phyloP scores from a whole-genome alignment of 768 basidiomycete genomes.

The Pleurotus salmoneostramineus region DNA sequence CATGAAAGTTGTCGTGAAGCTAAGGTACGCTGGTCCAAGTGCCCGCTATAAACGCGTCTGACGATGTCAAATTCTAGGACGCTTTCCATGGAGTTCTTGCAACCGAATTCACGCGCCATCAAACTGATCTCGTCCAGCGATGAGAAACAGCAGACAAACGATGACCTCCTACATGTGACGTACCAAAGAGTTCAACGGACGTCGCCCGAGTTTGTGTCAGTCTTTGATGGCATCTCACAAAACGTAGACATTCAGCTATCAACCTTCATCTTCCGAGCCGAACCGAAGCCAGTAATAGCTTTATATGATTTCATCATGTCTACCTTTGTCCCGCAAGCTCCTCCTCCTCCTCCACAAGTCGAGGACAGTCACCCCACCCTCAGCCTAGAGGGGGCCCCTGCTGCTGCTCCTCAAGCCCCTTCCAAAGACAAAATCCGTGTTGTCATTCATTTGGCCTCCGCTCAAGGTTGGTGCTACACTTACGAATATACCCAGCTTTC shows the following conservation, averaged over 20 bases:
- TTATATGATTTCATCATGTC: conserved; percentile 98
- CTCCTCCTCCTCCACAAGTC: neutral
- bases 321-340: conserved; percentile 74
- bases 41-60: neutral
- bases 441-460: conserved; percentile 76
- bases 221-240: conserved; percentile 86
- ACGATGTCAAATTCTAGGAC: conserved; percentile 41
- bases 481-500: conserved; percentile 1
- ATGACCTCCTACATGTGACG: conserved; percentile 72
- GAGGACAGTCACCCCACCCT: no score
- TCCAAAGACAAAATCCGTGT: conserved; percentile 67
- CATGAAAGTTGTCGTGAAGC: conserved; percentile 80
- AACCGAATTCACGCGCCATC: conserved; percentile 48
- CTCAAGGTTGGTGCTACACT: conserved; percentile 54
- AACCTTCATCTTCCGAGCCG: conserved; percentile 84
- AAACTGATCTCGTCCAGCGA: conserved; percentile 64
- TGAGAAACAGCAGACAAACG: conserved; percentile 32
- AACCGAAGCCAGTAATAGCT: conserved; percentile 86
- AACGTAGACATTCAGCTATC: conserved; percentile 84
- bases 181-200: conserved; percentile 79
- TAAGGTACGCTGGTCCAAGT: conserved; percentile 47
- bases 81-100: conserved; percentile 71
- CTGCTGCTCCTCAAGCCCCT: conserved; percentile 6
- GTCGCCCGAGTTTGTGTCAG: conserved; percentile 80
- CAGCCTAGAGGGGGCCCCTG: neutral